phyloP scores from a whole-genome alignment of 2,329 filamentous ascomycete species.

The Arthrobotrys megalospora region DNA sequence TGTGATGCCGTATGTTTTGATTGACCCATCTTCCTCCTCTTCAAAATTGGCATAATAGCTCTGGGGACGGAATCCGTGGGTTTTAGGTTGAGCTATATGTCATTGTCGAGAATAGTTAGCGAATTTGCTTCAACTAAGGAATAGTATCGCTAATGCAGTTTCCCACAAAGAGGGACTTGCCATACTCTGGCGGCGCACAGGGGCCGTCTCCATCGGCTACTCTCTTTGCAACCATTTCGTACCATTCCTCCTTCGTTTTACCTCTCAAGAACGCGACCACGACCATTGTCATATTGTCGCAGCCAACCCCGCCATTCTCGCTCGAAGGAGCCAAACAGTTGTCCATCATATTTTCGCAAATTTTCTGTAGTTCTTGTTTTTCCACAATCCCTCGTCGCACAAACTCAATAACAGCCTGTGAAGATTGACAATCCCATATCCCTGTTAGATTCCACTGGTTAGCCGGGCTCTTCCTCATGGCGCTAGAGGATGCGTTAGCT shows the following conservation, averaged over 20 bases:
- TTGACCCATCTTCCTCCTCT: slow-evolving; percentile 69
- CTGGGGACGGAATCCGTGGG: slow-evolving; percentile 75
- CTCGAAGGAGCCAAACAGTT: slow-evolving; percentile 98
- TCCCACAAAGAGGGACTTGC: slow-evolving; percentile 77
- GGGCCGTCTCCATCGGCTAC: slow-evolving; percentile 97
- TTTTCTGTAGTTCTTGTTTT: slow-evolving; percentile 93
- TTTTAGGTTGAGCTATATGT: slow-evolving; percentile 65
- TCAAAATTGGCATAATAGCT: slow-evolving; percentile 74
- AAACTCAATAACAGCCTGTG: slow-evolving; percentile 96
- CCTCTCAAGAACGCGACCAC: slow-evolving; percentile 87
- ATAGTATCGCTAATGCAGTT: slow-evolving; percentile 2
- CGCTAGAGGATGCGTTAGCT: slow-evolving; percentile 66
- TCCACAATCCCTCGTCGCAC: slow-evolving; percentile 95
- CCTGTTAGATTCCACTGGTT: slow-evolving; percentile 72
- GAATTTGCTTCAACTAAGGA: not conserved
- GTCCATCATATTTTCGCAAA: slow-evolving; percentile 99
- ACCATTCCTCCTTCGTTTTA: slow-evolving; percentile 97
- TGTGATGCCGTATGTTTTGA: slow-evolving; percentile 54
- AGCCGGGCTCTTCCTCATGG: not conserved
- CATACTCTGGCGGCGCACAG: slow-evolving; percentile 98
- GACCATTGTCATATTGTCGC: slow-evolving; percentile 99
- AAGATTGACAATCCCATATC: slow-evolving; percentile 99
- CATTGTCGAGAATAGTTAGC: slow-evolving; percentile 22
- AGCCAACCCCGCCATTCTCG: slow-evolving; percentile 96
- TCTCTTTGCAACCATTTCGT: slow-evolving; percentile 91